Percentiles rank a stretch among this genome's conserved stretches.
Evolutionary conservation across 441 rosid genomes (phyloP).

Genomic region (Bruguiera hainesii): DNA sequence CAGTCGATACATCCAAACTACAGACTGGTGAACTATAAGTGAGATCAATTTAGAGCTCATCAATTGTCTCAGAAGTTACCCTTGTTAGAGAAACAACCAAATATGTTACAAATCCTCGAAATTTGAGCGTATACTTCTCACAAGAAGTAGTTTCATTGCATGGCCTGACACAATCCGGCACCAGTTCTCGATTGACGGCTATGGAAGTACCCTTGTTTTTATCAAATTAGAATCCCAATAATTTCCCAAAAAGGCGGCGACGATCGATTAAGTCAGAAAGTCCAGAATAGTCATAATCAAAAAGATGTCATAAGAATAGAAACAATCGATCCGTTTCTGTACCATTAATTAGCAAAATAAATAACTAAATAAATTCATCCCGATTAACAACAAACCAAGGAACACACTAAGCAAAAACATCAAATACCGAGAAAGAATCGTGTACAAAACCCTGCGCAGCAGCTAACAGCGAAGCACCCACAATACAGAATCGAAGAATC

Average conservation of each 20-base stretch:
- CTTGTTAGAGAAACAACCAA: no score
- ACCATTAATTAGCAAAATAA: not conserved
- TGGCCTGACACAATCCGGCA: not conserved
- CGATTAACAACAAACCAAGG: not conserved
- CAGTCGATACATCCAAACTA: no score
- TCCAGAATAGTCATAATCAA: not conserved
- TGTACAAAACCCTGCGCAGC: not conserved
- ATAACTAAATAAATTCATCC: not conserved
- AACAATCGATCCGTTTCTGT: no score
- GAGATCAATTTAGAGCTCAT: no score
- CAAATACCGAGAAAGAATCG: not conserved
- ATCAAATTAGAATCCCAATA: not conserved
- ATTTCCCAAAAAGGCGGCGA: not conserved
- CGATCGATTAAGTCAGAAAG: not conserved
- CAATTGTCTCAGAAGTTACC: no score
- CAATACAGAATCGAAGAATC: conserved; percentile 10
- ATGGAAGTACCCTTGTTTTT: not conserved
- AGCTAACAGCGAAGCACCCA: conserved; percentile 6
- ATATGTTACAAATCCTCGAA: no score
- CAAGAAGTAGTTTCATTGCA: no score
- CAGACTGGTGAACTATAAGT: no score
- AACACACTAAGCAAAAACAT: not conserved
- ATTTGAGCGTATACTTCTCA: no score
- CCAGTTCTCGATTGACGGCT: conserved; percentile 1
- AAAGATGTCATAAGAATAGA: not conserved